These are phyloP conservation scores for Mrakia blollopis DNA, from an alignment of 768 basidiomycete genomes.

Conservation along the genomic window DNA sequence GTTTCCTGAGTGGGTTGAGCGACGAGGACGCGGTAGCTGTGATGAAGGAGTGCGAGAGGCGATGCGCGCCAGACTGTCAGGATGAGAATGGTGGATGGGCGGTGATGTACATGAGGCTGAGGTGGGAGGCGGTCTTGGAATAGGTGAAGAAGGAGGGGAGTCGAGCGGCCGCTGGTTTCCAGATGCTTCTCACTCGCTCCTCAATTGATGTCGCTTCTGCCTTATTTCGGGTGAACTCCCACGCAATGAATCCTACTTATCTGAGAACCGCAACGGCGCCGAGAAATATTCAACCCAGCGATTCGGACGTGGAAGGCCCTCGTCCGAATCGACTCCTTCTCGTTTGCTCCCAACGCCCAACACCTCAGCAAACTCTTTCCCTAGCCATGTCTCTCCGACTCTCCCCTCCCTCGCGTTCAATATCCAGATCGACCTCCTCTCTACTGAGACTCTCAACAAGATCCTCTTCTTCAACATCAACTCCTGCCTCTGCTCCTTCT, in stretches of 20 bases:
- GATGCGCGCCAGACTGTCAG: slow-evolving; percentile 52
- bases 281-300: too few relatives aligned
- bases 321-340: neutral
- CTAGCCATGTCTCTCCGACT: neutral
- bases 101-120: slow-evolving; percentile 61
- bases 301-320: too few relatives aligned
- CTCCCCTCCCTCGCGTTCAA: neutral
- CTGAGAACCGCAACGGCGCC: too few relatives aligned
- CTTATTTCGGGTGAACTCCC: too few relatives aligned
- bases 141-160: neutral
- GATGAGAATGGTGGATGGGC: slow-evolving; percentile 62
- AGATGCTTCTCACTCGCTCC: too few relatives aligned
- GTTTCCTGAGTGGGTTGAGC: slow-evolving; percentile 55
- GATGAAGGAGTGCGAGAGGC: slow-evolving; percentile 56
- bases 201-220: too few relatives aligned
- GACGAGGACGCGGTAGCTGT: slow-evolving; percentile 58
- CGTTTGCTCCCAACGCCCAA: neutral
- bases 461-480: neutral
- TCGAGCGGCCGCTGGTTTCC: too few relatives aligned
- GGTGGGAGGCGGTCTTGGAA: slow-evolving; percentile 20
- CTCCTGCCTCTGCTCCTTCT: neutral
- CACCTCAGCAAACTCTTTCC: neutral
- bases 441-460: neutral
- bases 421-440: neutral
- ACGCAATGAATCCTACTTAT: too few relatives aligned